Base-by-base conservation (phyloP, 2,329 filamentous ascomycete genomes). In the Nectriaceae sp. region DNA sequence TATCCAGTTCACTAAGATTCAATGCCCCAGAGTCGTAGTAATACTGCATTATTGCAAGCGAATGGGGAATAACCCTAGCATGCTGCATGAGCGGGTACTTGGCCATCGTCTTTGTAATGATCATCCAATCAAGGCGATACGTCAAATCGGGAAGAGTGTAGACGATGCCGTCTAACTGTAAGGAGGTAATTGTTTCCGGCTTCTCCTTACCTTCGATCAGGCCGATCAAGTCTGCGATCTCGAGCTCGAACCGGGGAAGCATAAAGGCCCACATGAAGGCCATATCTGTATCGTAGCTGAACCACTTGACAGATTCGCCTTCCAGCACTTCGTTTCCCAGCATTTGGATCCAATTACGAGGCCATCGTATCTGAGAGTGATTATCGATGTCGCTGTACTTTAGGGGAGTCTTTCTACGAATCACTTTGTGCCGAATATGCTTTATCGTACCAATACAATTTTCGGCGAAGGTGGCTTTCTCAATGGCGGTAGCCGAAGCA, bases 51-150 rank as follows among this genome's bases (percentile, higher is more conserved):
- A 41, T 36, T 21, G 48, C 48, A 43, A 31, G 19, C 3, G 48
- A 50, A 13, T 50, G 48, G 5, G 48, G 48, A 5, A 50, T 43
- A 29, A 50, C 48, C 19, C 47, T 50, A 21, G 44, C 48, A 19
- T 50, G 44, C 36, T 50, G 48, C 40, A 50, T 47, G 6, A 50
- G 44, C 6, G 41, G 19, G 29, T 29, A 44, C 36, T 50, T 40
- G 13, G 36, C 40, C 15, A 50, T 24, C 15, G 47, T 37, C 2
- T 20, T 16, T 4, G 40, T 41, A 16, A 35, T 43, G 15, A 29
- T 19, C n/a, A 16, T 20, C 48, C 48, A 50, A 10, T 22, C 20
- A 10, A 40, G 22, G n/a, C 44, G 48, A 11, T 33, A 26, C 13
- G 43, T 11, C n/a, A 33, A 50, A 18, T 50, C 48, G 19, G 48